Evolutionary conservation across 2,329 filamentous ascomycete species (phyloP).

Genomic region (Ilyonectria sp.): DNA sequence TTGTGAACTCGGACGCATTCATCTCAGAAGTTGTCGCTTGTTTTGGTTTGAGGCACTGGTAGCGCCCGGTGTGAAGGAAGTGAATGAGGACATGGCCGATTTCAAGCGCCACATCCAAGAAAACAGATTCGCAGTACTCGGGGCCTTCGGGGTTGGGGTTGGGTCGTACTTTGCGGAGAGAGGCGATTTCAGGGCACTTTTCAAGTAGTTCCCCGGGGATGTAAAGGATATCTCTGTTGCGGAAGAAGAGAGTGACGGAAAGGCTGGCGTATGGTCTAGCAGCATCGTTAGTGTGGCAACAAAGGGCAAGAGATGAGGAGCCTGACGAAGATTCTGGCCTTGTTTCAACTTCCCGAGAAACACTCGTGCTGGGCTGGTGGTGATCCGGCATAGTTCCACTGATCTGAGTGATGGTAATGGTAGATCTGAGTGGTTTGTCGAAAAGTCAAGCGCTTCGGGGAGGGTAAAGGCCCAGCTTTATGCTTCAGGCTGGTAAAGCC

Average conservation of each 20-base stretch:
- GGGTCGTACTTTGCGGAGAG: too few relatives aligned
- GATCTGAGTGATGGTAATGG: too few relatives aligned
- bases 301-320: background rate
- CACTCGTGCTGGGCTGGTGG: background rate
- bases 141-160: background rate
- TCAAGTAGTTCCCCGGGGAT: background rate
- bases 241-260: background rate
- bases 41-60: conserved; percentile 6
- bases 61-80: conserved; percentile 10
- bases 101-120: background rate
- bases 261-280: background rate
- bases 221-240: background rate
- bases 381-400: background rate
- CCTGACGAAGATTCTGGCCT: background rate
- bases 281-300: background rate
- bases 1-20: conserved; percentile 10
- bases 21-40: background rate
- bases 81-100: conserved; percentile 23
- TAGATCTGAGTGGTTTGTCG: too few relatives aligned
- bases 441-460: too few relatives aligned
- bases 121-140: background rate
- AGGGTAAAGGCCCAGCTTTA: too few relatives aligned
- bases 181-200: too few relatives aligned
- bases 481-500: too few relatives aligned
- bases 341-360: background rate